Evolutionary conservation across 2,329 filamentous ascomycete species (phyloP), one percentile per base, ranked within the genome.

Genomic region (Orbilia ellipsospora): DNA sequence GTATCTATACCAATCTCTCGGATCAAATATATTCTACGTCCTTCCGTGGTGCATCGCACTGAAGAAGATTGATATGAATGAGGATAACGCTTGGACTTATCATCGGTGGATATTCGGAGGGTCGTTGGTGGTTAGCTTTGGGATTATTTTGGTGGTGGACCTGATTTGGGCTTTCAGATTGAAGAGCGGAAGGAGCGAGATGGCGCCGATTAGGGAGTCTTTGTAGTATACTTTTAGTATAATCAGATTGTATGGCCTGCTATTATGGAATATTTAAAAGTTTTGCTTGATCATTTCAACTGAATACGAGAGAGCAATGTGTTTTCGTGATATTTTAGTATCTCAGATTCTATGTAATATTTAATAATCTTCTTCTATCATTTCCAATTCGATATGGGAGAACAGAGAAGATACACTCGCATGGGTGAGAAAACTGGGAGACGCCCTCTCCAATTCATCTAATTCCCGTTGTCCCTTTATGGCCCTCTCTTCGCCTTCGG

Each of bases 11-110:
- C 90, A 92, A 80, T 89, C 88, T 2, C 81, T 92, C 0, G 85
- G 83, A 0, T 90, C 89, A 5, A 92, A 92, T 78, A 56, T 92
- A 0, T 80, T 90, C 0, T 92, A 89, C 79, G 89, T 92, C 0
- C 81, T 93, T 1, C 90, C 90, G 0, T 92, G 90, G 89, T 89
- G 90, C 0, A 87, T 92, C 48, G 88, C 86, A 0, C 88, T 86
- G 73, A 86, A 85, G 60, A 83, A 82, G 3, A 82, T 81, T n/a
- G 65, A 81, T 1, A 81, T 90, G 54, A 84, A 85, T 5, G 80
- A 83, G 2, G 81, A 82, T 0, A 86, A 88, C 78, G 89, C 90
- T 0, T 92, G 89, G 90, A 88, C 84, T 0, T 92, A 89, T 79
- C 87, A 91, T 78, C 84, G 86, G 0, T 80, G 90, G 26, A 87